Evolutionary conservation across 2,329 filamentous ascomycete genomes (phyloP), one percentile per base, ranked within the genome.

Genomic region (Trichoderma koningii): DNA sequence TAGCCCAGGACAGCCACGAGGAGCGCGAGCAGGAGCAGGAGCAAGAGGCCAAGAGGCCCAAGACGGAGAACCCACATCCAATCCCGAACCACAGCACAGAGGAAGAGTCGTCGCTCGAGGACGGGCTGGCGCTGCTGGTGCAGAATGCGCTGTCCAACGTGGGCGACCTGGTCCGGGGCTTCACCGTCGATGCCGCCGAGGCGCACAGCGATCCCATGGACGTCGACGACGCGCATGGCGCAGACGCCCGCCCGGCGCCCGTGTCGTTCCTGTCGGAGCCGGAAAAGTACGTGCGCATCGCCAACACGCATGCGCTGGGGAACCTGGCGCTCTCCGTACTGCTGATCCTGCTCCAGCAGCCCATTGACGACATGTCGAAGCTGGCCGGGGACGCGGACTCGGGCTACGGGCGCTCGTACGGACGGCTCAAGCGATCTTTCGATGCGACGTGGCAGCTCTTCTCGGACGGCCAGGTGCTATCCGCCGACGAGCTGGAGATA

Each of bases 141-240:
- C 76, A 77, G 66, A 78, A 78, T 72, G 77, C 78, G 55, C 71
- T 80, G 26, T 77, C 75, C 61, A 77, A 78, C 66, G 76, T 79
- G 4, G 74, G 71, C 66, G 75, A 79, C 55, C 70, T 79, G 51
- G 75, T 78, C 28, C 71, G 69, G 42, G 73, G 75, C 41, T 76
- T 78, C 66, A 72, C 66, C 53, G 67, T 70, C 19, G 66, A 63
- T 7, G 50, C 68, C 50, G 66, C 69, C 30, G 67, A 66, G 56
- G 70, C 70, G 55, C 67, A 68, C 48, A 71, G 70, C 57, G 74
- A 76, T 64, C 70, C 74, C 3, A 76, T 77, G 72, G 73, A 77
- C 26, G 64, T 78, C 15, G 76, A 78, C 66, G 66, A 69, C 53
- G 66, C 71, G 14, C 66, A 70, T 7, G 66, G 72, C 42, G 68